These are phyloP conservation scores for Penstemon barbatus DNA, from an alignment of 257 asterid genomes.

Conservation along the genomic window DNA sequence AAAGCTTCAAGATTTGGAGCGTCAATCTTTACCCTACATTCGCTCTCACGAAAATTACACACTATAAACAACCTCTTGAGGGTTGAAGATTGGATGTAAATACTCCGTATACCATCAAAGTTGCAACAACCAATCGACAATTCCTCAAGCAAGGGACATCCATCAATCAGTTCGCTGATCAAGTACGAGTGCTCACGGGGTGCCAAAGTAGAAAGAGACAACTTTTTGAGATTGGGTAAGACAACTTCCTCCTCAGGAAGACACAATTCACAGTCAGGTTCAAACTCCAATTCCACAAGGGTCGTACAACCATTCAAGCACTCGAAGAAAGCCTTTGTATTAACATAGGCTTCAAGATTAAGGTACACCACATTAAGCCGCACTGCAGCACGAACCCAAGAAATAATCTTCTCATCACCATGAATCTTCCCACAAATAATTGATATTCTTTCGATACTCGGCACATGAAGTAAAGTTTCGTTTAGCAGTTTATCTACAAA, in stretches of 20 bases:
- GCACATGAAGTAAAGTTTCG: background rate
- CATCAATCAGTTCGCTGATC: background rate
- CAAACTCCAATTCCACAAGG: background rate
- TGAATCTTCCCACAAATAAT: background rate
- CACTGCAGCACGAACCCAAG: background rate
- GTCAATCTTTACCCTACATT: background rate
- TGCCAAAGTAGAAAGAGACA: background rate
- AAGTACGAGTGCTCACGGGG: too few relatives aligned
- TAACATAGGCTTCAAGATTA: background rate
- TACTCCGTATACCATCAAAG: background rate
- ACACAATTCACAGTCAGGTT: background rate
- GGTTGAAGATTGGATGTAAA: background rate
- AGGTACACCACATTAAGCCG: background rate
- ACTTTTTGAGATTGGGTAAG: conserved; percentile 6
- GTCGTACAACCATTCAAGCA: conserved; percentile 3
- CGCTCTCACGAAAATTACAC: background rate
- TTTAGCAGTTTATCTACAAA: background rate
- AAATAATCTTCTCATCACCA: background rate
- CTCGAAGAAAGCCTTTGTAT: background rate
- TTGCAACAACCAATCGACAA: background rate
- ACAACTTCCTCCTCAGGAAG: background rate
- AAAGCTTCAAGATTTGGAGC: conserved; percentile 10
- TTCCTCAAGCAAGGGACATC: background rate
- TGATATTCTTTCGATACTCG: background rate
- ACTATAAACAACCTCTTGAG: background rate